Percentiles rank a stretch among this genome's conserved stretches.
Conservation (phyloP, 108 stramenopile species). For the Schizochytrium sp. region DNA sequence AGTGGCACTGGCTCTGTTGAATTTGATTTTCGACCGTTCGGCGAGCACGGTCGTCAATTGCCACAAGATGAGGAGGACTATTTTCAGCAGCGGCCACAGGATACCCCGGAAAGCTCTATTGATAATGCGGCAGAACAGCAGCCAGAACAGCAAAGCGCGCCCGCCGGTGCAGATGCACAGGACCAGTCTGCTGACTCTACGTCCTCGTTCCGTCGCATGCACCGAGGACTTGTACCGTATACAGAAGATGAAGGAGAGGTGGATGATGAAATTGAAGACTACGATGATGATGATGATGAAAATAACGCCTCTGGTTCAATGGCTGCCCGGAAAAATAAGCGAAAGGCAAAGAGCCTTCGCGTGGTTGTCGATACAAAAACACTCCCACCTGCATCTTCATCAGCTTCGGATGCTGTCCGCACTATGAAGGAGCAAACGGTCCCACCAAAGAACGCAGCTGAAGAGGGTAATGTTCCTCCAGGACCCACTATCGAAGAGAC, state of each 20-base stretch:
- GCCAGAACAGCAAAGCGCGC: no score
- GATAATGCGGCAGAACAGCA: no score
- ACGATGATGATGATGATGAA: slow-evolving; percentile 60
- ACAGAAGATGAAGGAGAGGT: background rate
- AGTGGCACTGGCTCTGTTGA: background rate
- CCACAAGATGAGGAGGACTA: slow-evolving; percentile 54
- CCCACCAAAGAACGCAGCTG: no score
- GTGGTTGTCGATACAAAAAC: slow-evolving; percentile 8
- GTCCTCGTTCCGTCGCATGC: background rate
- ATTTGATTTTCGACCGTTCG: background rate
- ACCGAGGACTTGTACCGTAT: background rate
- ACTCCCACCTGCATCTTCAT: background rate
- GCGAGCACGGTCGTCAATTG: background rate
- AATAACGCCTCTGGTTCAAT: background rate
- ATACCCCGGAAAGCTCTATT: no score
- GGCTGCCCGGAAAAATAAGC: background rate
- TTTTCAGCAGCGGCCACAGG: slow-evolving; percentile 9
- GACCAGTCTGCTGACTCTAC: slow-evolving; percentile 28
- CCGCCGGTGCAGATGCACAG: background rate
- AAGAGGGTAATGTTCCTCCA: no score
- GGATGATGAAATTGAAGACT: slow-evolving; percentile 28
- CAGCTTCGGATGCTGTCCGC: no score
- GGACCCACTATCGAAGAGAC: no score
- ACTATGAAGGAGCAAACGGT: no score
- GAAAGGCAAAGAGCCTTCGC: slow-evolving; percentile 24